Evolutionary conservation across 768 basidiomycete species (phyloP).

Genomic region (Russula sp.): DNA sequence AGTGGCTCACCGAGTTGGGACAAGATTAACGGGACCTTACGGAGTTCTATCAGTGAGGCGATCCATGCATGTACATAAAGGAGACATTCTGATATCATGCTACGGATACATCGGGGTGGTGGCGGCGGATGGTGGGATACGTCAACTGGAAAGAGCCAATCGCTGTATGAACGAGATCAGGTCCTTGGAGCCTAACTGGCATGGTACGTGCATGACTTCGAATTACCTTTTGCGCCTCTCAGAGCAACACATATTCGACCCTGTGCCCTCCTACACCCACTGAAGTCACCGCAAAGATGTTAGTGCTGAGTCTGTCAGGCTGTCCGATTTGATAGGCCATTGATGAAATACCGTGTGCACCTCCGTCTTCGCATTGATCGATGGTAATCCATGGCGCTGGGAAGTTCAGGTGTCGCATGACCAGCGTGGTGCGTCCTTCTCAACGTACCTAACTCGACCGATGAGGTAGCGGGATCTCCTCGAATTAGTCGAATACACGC

Average conservation of each 20-base stretch:
- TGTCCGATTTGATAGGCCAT: conserved; percentile 9
- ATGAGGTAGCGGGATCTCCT: neutral
- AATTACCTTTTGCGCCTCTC: neutral
- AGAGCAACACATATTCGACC: neutral
- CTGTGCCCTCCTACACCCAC: neutral
- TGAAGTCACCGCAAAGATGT: conserved; percentile 4
- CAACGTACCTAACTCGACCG: neutral
- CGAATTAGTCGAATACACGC: neutral
- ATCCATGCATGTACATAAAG: conserved; percentile 12
- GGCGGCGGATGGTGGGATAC: conserved; percentile 4
- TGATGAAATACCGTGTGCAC: neutral
- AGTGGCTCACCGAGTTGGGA: neutral
- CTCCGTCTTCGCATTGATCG: neutral
- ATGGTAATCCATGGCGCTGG: neutral
- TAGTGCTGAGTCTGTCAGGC: neutral
- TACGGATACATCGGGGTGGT: conserved; percentile 17
- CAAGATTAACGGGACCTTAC: conserved; percentile 15
- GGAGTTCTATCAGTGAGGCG: conserved; percentile 9
- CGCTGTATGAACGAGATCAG: neutral
- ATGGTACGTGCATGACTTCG: conserved; percentile 4
- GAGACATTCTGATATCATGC: conserved; percentile 9
- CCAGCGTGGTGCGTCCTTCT: neutral
- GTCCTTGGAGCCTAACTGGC: conserved; percentile 20
- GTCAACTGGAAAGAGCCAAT: conserved; percentile 13
- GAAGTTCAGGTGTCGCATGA: neutral